A percentile compares a stretch with the other conserved stretches of the same genome.
Conservation (phyloP, 805 yeast genomes). For the Lipomyces anomalus region DNA sequence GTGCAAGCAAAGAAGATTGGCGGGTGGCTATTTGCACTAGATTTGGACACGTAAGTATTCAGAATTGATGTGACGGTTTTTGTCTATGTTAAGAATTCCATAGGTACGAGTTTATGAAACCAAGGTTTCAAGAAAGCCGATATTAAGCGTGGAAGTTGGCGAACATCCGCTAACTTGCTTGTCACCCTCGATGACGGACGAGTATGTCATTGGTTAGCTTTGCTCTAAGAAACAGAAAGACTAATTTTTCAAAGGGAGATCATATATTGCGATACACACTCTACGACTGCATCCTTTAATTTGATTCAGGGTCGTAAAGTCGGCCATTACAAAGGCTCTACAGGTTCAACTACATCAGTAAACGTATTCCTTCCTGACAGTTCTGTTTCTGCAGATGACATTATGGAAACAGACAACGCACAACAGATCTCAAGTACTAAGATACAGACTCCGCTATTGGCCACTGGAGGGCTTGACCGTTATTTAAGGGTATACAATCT, state of each 20-base stretch:
- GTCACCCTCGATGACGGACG: conserved; percentile 34
- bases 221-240: not conserved
- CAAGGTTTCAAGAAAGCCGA: conserved; percentile 61
- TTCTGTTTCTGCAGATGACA: not conserved
- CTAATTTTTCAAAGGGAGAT: conserved; percentile 34
- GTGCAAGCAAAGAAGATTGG: conserved; percentile 36
- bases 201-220: conserved; percentile 22
- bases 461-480: conserved; percentile 82
- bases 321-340: conserved; percentile 67
- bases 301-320: conserved; percentile 47
- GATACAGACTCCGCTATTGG: conserved; percentile 43
- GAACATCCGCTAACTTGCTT: conserved; percentile 49
- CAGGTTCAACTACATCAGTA: conserved; percentile 58
- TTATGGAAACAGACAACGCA: not conserved
- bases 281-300: conserved; percentile 54
- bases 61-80: not conserved
- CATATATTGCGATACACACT: conserved; percentile 67
- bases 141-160: conserved; percentile 47
- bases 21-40: conserved; percentile 61
- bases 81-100: no score
- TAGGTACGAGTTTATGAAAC: conserved; percentile 71
- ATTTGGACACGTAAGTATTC: conserved; percentile 56
- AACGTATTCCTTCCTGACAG: conserved; percentile 18
- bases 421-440: not conserved
- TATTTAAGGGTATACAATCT: conserved; percentile 73